Base-by-base conservation (phyloP, 108 stramenopile species). In the Skeletonema tropicum region DNA sequence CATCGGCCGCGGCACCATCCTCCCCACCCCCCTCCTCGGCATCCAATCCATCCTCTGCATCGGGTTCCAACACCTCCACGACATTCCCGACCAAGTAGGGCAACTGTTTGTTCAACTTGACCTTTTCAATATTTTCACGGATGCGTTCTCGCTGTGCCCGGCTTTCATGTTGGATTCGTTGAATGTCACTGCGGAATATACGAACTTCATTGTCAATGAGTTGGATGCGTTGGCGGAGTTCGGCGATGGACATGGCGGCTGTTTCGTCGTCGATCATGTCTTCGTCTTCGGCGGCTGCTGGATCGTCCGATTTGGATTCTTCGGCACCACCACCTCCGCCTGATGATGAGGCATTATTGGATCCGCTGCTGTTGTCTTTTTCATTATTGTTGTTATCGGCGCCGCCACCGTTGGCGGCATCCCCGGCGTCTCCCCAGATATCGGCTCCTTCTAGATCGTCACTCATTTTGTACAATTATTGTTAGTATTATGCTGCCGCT, bases 11-110 rank as follows among this genome's bases (percentile, higher is more conserved):
- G 52, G 84, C 89, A 21, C 84, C 85, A 31, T 85, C 86, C 63
- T 93, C 90, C n/a, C 74, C 86, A 6, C 80, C 77, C 69, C 89
- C 89, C 32, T 85, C 84, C 60, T 93, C 91, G 63, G 86, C 90
- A 55, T 92, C 87, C 31, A 92, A 52, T 41, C 89, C 97, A 76
- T 99, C 98, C 77, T 97, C 96, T 6, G 94, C 96, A 76, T 97
- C 98, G 2, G 93, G 93, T 38, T 94, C 94, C 61, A 91, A 85
- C 0, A 96, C 71, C 84, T 98, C 98, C 25, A 99, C 95, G 6
- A 99, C 97, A 86, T 99, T 99, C 12, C 96, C 99, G 10, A 99
- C 99, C 8, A 99, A 89, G 76, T 97, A 99, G 2, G 99, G 99
- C 64, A 99, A 76, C 85, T 98, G 97, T 85, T 98, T 99, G 92